phyloP scores from a whole-genome alignment of 2,329 filamentous ascomycete genomes.

The Colletotrichum higginsianum region DNA sequence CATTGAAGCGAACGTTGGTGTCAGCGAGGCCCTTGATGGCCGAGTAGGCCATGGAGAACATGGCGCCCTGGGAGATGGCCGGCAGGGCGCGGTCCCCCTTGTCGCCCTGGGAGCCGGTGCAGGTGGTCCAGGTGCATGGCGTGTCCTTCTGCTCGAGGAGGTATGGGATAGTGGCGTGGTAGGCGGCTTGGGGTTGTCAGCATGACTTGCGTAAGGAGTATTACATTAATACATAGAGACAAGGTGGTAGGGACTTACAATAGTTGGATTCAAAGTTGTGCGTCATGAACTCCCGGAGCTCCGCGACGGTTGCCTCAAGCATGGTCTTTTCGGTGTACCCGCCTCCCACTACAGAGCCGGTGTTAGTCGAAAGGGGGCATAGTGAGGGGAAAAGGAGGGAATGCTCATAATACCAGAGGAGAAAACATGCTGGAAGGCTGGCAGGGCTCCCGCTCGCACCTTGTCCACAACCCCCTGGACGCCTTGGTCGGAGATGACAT shows the following conservation, averaged over 20 bases:
- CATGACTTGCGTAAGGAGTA: background rate
- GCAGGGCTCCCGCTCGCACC: conserved; percentile 51
- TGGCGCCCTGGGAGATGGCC: conserved; percentile 54
- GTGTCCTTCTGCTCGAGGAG: conserved; percentile 48
- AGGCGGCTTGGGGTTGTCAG: conserved; percentile 47
- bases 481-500: conserved; percentile 50
- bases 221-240: background rate
- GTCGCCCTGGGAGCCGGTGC: conserved; percentile 50
- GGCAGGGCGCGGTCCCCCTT: conserved; percentile 44
- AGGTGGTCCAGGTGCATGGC: conserved; percentile 52
- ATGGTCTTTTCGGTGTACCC: conserved; percentile 45
- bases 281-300: conserved; percentile 46
- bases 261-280: conserved; percentile 50
- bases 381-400: background rate
- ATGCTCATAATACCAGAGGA: conserved; percentile 47
- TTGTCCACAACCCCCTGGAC: conserved; percentile 52
- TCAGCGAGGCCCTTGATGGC: conserved; percentile 49
- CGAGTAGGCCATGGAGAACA: conserved; percentile 52
- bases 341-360: conserved; percentile 46
- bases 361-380: conserved; percentile 10
- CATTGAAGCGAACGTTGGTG: conserved; percentile 57
- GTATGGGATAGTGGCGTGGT: conserved; percentile 51
- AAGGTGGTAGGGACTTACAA: conserved; percentile 44
- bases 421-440: conserved; percentile 57
- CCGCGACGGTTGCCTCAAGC: conserved; percentile 43